Conservation (phyloP, 805 yeast species). For the Candida suzukii region DNA sequence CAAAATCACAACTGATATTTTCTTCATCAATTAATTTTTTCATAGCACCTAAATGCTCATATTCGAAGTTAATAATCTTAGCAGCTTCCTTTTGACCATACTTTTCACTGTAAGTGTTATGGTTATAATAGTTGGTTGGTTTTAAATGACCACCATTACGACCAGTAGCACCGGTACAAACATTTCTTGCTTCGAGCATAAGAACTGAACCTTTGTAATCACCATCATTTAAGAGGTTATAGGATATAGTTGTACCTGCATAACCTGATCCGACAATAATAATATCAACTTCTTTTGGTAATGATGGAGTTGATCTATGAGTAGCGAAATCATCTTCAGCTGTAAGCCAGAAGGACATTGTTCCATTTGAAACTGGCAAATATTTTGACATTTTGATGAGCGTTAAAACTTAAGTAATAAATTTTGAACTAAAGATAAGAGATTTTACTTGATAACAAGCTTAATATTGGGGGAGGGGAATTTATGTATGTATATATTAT, state of each 20-base stretch:
- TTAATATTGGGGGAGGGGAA: too few species aligned
- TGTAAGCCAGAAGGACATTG: slow-evolving; percentile 16
- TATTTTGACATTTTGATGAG: neutral
- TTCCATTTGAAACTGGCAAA: slow-evolving; percentile 14
- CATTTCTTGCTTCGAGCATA: slow-evolving; percentile 31
- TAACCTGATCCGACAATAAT: slow-evolving; percentile 40
- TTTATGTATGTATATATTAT: too few species aligned
- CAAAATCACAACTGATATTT: slow-evolving; percentile 26
- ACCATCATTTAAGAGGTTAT: neutral
- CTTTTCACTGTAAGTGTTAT: slow-evolving; percentile 8
- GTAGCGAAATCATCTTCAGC: slow-evolving; percentile 12
- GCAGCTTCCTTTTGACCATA: slow-evolving; percentile 26
- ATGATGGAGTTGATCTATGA: slow-evolving; percentile 12
- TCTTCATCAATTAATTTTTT: slow-evolving; percentile 25
- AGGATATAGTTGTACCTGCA: slow-evolving; percentile 35
- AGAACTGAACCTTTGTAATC: too few species aligned
- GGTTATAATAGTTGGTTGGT: slow-evolving; percentile 22
- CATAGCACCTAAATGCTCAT: slow-evolving; percentile 25
- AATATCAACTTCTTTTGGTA: slow-evolving; percentile 32
- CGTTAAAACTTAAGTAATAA: too few species aligned
- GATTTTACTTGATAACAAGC: too few species aligned
- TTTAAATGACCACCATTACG: slow-evolving; percentile 45
- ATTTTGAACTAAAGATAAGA: too few species aligned
- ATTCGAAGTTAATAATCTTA: slow-evolving; percentile 30
- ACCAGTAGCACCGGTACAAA: slow-evolving; percentile 36